Percentiles rank a stretch among this genome's conserved stretches.
Evolutionary conservation across 768 basidiomycete species (phyloP).

Genomic region (Russula emetica): DNA sequence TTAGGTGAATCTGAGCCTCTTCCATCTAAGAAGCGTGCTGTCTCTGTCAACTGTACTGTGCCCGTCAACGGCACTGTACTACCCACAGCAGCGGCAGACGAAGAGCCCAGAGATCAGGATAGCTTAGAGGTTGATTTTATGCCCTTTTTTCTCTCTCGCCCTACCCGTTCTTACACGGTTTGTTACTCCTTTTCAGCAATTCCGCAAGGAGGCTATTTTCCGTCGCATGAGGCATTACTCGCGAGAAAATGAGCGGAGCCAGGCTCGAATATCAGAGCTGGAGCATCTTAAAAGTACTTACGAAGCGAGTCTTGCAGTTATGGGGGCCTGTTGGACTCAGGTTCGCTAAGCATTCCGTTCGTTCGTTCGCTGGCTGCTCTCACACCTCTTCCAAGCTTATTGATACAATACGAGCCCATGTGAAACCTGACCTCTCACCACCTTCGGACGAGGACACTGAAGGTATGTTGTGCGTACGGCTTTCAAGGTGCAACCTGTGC

Average conservation of each 20-base stretch:
- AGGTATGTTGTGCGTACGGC: constrained; percentile 20
- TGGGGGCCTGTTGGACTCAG: constrained; percentile 78
- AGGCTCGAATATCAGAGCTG: constrained; percentile 56
- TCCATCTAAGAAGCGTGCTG: constrained; percentile 32
- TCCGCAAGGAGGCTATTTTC: constrained; percentile 83
- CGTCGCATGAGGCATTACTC: constrained; percentile 81
- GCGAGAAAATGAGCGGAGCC: constrained; percentile 64
- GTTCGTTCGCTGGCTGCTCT: constrained; percentile 9
- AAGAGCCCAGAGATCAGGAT: constrained; percentile 35
- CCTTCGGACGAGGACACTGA: constrained; percentile 34
- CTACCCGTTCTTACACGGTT: constrained; percentile 10
- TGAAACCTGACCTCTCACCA: constrained; percentile 48
- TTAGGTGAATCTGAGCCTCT: constrained; percentile 27
- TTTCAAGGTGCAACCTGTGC: constrained; percentile 26
- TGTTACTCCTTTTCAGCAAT: constrained; percentile 45
- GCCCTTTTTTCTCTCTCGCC: constrained; percentile 19
- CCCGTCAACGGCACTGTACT: constrained; percentile 30
- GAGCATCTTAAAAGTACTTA: constrained; percentile 62
- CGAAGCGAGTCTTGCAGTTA: constrained; percentile 67
- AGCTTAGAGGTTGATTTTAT: constrained; percentile 57
- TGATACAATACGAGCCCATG: constrained; percentile 58
- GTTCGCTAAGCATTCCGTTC: constrained; percentile 38
- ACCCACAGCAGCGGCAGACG: constrained; percentile 21
- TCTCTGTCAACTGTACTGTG: constrained; percentile 29
- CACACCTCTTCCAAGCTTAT: constrained; percentile 47